A percentile compares a stretch with the other conserved stretches of the same genome.
Conservation (phyloP, 352 stramenopile species). For the Phytophthora rubi region DNA sequence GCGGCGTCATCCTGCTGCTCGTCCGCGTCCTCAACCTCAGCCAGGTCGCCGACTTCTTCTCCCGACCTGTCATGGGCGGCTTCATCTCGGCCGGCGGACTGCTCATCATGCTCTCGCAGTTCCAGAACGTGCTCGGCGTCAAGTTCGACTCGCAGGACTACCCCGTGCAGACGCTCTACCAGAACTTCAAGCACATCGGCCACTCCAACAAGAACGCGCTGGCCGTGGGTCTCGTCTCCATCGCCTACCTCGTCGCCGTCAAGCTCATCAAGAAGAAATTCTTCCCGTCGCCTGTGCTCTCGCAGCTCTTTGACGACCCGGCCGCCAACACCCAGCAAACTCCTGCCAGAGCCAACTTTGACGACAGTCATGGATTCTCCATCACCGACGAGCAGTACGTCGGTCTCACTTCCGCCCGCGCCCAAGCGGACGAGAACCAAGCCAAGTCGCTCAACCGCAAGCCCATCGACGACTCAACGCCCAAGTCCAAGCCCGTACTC, state of each 20-base stretch:
- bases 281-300: constrained; percentile 22
- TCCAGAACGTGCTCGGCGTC: constrained; percentile 83
- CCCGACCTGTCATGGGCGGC: constrained; percentile 87
- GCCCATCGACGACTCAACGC: constrained; percentile 13
- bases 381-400: constrained; percentile 52
- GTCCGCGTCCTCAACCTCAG: constrained; percentile 80
- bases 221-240: constrained; percentile 44
- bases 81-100: constrained; percentile 90
- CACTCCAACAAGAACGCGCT: constrained; percentile 78
- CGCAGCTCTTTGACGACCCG: constrained; percentile 20
- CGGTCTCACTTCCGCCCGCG: constrained; percentile 5
- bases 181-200: constrained; percentile 54
- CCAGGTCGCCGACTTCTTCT: constrained; percentile 90
- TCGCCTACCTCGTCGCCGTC: constrained; percentile 24
- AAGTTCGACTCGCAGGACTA: constrained; percentile 44
- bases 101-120: constrained; percentile 91
- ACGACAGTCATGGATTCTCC: constrained; percentile 43
- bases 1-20: constrained; percentile 73
- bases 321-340: not conserved
- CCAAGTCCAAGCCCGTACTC: constrained; percentile 8
- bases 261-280: constrained; percentile 34
- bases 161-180: constrained; percentile 58
- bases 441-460: constrained; percentile 17
- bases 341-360: not conserved
- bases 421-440: constrained; percentile 8